Evolutionary conservation across 1,284 basidiomycete species (phyloP), one percentile per base, ranked within the genome.

Genomic region (Tremellales sp.): DNA sequence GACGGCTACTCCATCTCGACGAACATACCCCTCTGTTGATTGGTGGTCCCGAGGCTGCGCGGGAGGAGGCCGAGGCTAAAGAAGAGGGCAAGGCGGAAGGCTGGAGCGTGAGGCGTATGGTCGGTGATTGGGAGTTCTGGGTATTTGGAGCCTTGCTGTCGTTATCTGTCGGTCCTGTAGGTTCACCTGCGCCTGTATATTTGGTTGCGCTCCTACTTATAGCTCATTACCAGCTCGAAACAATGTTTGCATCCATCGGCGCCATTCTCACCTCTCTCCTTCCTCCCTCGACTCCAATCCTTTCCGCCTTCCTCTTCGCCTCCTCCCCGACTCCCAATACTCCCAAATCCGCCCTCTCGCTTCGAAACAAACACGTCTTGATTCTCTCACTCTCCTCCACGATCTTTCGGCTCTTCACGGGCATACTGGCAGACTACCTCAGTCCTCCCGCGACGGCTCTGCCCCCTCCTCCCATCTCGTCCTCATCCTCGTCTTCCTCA

Each of bases 331-430:
- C 45, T 7, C n/a, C 49, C 1, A 29, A 22, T 14, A 34, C 47
- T 10, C 42, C 43, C 7, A 12, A 38, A 39, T 53, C 52, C 35
- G 54, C 67, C 1, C 57, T 73, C 9, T 43, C 45, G 9, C 56
- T 71, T 10, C 62, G 72, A 10, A 72, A 71, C 57, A 70, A 71
- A 50, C 72, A 72, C 51, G 66, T 73, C 48, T 58, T 60, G 40
- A 63, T 71, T 45, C 59, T 73, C 19, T 72, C 70, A 16, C 53
- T 71, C 41, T 60, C 64, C 1, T 68, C 67, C 5, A 73, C 72
- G 1, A 25, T 70, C 19, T 60, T 70, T 0, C 64, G 72, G 13
- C 61, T 73, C 32, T 27, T 64, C 38, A 68, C 68, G 0, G 72
- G 72, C 19, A 47, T 68, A 2, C 41, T 59, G 4, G 72, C 70